Evolutionary conservation across 768 basidiomycete genomes (phyloP), one percentile per base, ranked within the genome.

Genomic region (Erythrobasidium yunnanense): DNA sequence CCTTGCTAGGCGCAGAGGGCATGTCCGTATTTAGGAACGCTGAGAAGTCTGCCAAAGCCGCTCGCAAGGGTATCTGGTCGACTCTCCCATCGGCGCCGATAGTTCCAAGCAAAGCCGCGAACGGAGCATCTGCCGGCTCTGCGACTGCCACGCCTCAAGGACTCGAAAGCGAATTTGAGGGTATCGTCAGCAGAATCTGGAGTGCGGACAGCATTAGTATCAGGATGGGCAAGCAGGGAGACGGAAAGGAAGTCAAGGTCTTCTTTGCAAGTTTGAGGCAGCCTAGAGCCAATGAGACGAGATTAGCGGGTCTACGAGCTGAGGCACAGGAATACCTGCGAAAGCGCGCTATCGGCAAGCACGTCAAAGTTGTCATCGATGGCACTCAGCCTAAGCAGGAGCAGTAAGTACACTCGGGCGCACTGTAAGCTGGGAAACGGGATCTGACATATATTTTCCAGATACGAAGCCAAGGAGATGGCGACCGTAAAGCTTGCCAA

Each of bases 271-370:
- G 53, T 34, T 63, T 73, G 17, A 53, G 73, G 5, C 71, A 71
- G 62, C 34, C 81, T 34, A 92, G 90, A 74, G 79, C 87, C 29
- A 84, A 86, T 13, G 93, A 95, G 73, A 83, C 87, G 2, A 88
- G 86, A 71, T 86, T 92, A 74, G 84, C 86, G 0, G 87, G 82
- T 70, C 91, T 89, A 74, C 88, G 90, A 1, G 83, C 87, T 55
- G 95, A 99, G 76, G 91, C 91, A 3, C 84, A 85, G 62, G 93
- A 99, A 75, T 91, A 91, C 78, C 77, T 97, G 33, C 83, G 93
- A 51, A 93, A 90, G 78, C 86, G 83, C 70, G 79, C 96, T 22
- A 92, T 97, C 68, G 93, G 93, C 45, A 91, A 91, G 77, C 80
- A 82, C 67, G 87, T 78, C 18, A 73, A 75, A 63, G 77, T 80